phyloP scores from a whole-genome alignment of 352 stramenopile genomes.

The Phytopythium oedochilum region DNA sequence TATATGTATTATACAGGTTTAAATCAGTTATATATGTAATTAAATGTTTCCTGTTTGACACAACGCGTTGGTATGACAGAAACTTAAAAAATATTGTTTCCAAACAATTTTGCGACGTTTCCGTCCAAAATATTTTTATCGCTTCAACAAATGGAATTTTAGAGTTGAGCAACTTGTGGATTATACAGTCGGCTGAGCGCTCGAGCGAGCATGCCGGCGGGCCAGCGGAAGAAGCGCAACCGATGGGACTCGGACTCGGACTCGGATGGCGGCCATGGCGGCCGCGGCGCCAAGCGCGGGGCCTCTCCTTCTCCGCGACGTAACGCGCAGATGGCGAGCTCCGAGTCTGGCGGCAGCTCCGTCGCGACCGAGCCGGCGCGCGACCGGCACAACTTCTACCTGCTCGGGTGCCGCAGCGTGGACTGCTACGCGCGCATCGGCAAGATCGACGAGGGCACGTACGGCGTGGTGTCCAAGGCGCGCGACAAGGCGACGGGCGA shows the following conservation, averaged over 20 bases:
- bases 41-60: too few relatives aligned
- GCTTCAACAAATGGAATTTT: too few relatives aligned
- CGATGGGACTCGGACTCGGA: constrained; percentile 75
- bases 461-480: constrained; percentile 96
- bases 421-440: constrained; percentile 93
- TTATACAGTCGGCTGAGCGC: too few relatives aligned
- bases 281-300: not conserved
- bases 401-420: constrained; percentile 91
- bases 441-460: constrained; percentile 95
- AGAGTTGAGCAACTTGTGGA: too few relatives aligned
- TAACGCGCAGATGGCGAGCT: too few relatives aligned
- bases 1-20: too few relatives aligned
- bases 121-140: too few relatives aligned
- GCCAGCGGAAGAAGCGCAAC: constrained; percentile 44
- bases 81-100: too few relatives aligned
- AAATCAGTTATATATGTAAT: too few relatives aligned
- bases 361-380: not conserved
- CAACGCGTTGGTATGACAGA: too few relatives aligned
- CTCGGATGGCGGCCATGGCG: constrained; percentile 24
- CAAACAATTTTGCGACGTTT: too few relatives aligned
- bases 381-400: constrained; percentile 62
- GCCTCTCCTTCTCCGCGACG: not conserved
- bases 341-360: too few relatives aligned
- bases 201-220: not conserved
- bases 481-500: constrained; percentile 86